Evolutionary conservation across 257 asterid genomes (phyloP).

Genomic region (Rauvolfia tetraphylla): DNA sequence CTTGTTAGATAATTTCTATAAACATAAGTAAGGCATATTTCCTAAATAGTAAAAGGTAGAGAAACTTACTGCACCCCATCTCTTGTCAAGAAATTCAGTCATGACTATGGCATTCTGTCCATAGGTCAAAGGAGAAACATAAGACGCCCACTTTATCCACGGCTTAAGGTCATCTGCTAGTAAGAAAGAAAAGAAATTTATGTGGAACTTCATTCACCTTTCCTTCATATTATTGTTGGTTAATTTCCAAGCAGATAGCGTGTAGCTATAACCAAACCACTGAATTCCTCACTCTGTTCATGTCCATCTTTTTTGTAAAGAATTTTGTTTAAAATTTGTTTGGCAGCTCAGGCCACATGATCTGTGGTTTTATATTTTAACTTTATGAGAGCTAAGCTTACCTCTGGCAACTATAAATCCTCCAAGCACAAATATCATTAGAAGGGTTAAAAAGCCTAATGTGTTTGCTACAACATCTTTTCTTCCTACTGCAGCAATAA

Average conservation of each 20-base stretch:
- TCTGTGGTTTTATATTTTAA: no score
- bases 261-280: not conserved
- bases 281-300: not conserved
- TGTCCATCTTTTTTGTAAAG: not conserved
- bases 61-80: conserved; percentile 50
- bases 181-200: not conserved
- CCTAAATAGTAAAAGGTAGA: not conserved
- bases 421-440: conserved; percentile 38
- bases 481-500: conserved; percentile 47
- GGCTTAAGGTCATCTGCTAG: conserved; percentile 17
- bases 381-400: no score
- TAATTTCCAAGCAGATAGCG: not conserved
- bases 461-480: conserved; percentile 40
- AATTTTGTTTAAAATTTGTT: not conserved
- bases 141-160: conserved; percentile 51
- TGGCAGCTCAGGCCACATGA: not conserved
- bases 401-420: conserved; percentile 52
- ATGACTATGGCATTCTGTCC: conserved; percentile 51
- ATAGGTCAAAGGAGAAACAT: conserved; percentile 52
- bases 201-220: conserved; percentile 12
- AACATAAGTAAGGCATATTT: not conserved
- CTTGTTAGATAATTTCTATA: not conserved
- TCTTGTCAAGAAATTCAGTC: conserved; percentile 46
- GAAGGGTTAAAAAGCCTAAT: conserved; percentile 41
- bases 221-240: not conserved